These are phyloP conservation scores for Globisporangium paddicum DNA, from an alignment of 352 stramenopile genomes.

Conservation along the genomic window DNA sequence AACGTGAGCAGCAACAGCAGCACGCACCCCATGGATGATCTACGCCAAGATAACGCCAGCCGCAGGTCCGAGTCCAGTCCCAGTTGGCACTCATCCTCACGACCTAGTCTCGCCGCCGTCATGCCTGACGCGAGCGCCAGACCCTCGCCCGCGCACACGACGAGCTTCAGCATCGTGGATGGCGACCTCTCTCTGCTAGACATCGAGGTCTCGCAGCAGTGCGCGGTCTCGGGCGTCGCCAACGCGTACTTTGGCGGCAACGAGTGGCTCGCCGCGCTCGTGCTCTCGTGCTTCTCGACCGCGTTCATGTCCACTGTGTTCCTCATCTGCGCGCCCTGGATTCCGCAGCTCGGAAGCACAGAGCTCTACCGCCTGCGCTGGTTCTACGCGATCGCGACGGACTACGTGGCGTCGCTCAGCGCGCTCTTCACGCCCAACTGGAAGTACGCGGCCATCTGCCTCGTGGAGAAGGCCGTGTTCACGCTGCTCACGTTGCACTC, in stretches of 20 bases:
- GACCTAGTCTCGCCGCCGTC: constrained; percentile 7
- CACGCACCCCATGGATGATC: constrained; percentile 16
- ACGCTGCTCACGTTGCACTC: constrained; percentile 62
- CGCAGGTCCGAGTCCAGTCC: constrained; percentile 15
- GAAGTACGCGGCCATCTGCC: constrained; percentile 59
- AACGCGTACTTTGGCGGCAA: constrained; percentile 33
- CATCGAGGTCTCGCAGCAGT: constrained; percentile 18
- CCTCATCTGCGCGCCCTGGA: constrained; percentile 39
- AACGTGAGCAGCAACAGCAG: background rate
- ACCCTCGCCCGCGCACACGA: background rate
- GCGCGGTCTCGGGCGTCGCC: constrained; percentile 32
- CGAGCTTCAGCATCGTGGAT: constrained; percentile 9
- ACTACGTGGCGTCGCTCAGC: constrained; percentile 53
- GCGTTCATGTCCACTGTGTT: constrained; percentile 26
- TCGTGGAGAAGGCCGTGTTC: constrained; percentile 67
- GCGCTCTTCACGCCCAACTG: constrained; percentile 58
- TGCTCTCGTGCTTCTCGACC: constrained; percentile 28
- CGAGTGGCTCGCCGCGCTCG: constrained; percentile 45
- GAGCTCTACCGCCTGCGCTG: constrained; percentile 51
- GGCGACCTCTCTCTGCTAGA: constrained; percentile 14
- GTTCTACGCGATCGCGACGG: constrained; percentile 54
- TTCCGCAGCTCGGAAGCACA: constrained; percentile 38
- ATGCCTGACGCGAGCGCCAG: background rate
- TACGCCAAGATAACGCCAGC: background rate
- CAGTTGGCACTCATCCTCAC: constrained; percentile 9